Evolutionary conservation across 441 rosid species (phyloP), one percentile per base, ranked within the genome.

Genomic region (Iberis amara): DNA sequence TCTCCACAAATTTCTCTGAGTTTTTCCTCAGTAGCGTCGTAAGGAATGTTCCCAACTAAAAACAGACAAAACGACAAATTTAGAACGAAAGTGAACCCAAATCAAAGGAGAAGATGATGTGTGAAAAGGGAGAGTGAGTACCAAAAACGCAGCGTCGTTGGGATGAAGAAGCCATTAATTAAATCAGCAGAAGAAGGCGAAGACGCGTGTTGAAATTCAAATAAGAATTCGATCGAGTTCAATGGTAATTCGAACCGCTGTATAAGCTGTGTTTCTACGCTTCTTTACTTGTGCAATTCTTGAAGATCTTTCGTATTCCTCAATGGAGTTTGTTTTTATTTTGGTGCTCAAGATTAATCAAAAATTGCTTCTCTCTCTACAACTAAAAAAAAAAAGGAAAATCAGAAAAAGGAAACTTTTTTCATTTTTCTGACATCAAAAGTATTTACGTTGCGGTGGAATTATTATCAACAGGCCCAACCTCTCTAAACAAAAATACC

Each of bases 71-170:
- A 57, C 27, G 45, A 38, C 11, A 38, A 8, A 13, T 32, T 11
- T 10, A 4, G 36, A 60, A 2, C 46, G 2, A 39, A 35, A 3
- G 27, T 13, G 13, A 54, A 11, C 21, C 42, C 18, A 39, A 39
- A 44, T 31, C 11, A 45, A 38, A 27, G 27, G 52, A 49, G 44
- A 11, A 11, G 14, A 31, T n/a, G 53, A 13, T 13, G 45, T 15
- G n/a, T 32, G 5, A 39, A n/a, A 47, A 31, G 27, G 21, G 62
- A 11, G 64, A 51, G 53, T 37, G 59, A 52, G 64, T 70, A 90
- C 98, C 96, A 55, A 91, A 91, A 70, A 91, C 98, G 80, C 96
- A 87, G 74, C 98, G 92, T 49, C 85, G 90, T 77, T 87, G 96
- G 55, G 95, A 75, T 65, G 96, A 68, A 10, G 97, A 69, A 59